Base-by-base conservation (phyloP, 805 yeast genomes). In the Sugiyamaella chiloensis region DNA sequence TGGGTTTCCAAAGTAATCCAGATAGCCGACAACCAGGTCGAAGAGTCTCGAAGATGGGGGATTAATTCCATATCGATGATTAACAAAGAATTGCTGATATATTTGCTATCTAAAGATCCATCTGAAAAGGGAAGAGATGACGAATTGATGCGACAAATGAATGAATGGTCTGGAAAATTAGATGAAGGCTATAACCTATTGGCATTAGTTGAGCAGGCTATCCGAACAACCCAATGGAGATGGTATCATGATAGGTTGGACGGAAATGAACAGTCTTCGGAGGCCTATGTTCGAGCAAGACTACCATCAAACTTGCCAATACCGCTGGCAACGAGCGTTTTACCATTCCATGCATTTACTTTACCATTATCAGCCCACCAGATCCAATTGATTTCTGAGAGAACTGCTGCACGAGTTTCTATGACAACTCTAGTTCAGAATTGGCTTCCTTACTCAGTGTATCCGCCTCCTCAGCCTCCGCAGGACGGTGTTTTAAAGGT, bases 331-430 rank as follows among this genome's bases (percentile, higher is more conserved):
- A 58, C 65, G 5, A 58, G 64, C 2, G 54, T 63, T 2, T 47
- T 62, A 5, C 67, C 67, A 6, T 64, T 64, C 44, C 67, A 63
- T 32, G 61, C 67, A 1, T 64, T 64, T 40, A 62, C 66, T 4
- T 50, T 63, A 1, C 67, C 67, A 0, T 52, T 63, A 17, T 45
- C 51, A 16, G 35, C 59, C 0, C 21, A 39, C 1, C 62, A 62
- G 41, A 57, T 62, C 9, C 47, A 57, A 5, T 50, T 55, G 12
- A 60, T 63, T 7, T 53, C 59, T 5, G 61, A 60, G 31, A 44
- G 54, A 14, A 52, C 61, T 5, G 63, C 66, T 1, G 45, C 58
- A 12, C 50, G 63, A 23, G 57, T 59, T 5, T 53, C 65, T 5
- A 56, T 56, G 29, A 37, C 57, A 4, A 47, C 60, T 1, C 42